phyloP scores from a whole-genome alignment of 805 yeast species.

The Wickerhamomyces canadensis region DNA sequence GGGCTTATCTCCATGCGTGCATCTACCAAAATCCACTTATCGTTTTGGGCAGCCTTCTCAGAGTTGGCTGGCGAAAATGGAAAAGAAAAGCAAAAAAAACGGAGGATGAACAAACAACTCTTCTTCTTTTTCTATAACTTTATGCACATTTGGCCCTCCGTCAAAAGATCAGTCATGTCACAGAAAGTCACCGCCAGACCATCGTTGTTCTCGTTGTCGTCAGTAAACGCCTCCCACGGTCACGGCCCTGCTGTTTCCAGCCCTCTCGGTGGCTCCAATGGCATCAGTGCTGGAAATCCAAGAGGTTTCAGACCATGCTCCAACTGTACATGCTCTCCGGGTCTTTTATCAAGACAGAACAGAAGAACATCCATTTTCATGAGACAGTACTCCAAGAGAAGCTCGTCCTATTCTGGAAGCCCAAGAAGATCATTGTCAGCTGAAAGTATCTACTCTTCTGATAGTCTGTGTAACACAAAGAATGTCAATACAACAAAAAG shows the following conservation, averaged over 20 bases:
- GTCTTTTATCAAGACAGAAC: slow-evolving; percentile 62
- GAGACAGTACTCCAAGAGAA: slow-evolving; percentile 31
- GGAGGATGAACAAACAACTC: neutral
- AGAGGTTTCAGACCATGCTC: slow-evolving; percentile 48
- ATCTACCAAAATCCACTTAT: neutral
- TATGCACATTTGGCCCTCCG: neutral
- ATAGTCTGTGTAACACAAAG: slow-evolving; percentile 31
- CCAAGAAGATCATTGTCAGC: slow-evolving; percentile 24
- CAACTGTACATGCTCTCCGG: slow-evolving; percentile 83
- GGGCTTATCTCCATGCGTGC: neutral
- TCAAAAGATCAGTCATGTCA: slow-evolving; percentile 16
- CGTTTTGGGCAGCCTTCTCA: too few relatives aligned
- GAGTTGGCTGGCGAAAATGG: neutral
- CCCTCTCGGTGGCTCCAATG: slow-evolving; percentile 2
- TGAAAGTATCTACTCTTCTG: slow-evolving; percentile 33
- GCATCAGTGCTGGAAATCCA: slow-evolving; percentile 6
- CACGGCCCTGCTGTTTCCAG: neutral
- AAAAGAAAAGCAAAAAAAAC: neutral
- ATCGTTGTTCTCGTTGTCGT: slow-evolving; percentile 37
- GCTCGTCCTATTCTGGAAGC: slow-evolving; percentile 17
- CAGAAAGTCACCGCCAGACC: slow-evolving; percentile 31
- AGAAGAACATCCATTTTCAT: slow-evolving; percentile 53
- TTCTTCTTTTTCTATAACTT: neutral
- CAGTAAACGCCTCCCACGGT: slow-evolving; percentile 22
- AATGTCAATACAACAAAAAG: slow-evolving; percentile 56